Evolutionary conservation across 192 early-diverging fungal species (phyloP).

Genomic region (Mortierella alpina): DNA sequence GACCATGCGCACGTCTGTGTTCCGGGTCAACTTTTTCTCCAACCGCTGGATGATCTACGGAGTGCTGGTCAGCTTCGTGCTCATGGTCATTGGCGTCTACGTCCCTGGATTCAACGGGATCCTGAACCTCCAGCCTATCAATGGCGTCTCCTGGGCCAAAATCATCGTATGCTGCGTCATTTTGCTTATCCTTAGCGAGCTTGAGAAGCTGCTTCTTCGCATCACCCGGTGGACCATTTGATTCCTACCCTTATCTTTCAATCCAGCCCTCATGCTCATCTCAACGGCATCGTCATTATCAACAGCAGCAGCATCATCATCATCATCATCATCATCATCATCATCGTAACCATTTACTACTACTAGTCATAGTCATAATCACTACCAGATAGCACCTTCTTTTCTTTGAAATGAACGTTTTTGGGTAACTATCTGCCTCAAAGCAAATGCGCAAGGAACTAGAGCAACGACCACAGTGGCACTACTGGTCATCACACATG

Average conservation of each 20-base stretch:
- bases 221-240: slow-evolving; percentile 20
- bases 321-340: neutral
- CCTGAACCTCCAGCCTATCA: slow-evolving; percentile 53
- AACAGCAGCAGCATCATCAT: neutral
- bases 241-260: neutral
- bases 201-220: slow-evolving; percentile 63
- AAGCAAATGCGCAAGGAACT: too few relatives aligned
- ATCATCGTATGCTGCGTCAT: slow-evolving; percentile 65
- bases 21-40: slow-evolving; percentile 78
- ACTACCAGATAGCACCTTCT: too few relatives aligned
- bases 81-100: slow-evolving; percentile 82
- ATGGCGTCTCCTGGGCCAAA: slow-evolving; percentile 70
- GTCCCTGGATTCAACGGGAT: slow-evolving; percentile 67
- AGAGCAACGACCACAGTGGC: too few relatives aligned
- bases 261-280: neutral
- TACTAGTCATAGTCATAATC: too few relatives aligned
- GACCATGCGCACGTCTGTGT: slow-evolving; percentile 75
- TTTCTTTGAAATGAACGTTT: too few relatives aligned
- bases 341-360: too few relatives aligned
- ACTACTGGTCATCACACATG: too few relatives aligned
- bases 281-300: neutral
- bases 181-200: slow-evolving; percentile 69
- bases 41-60: slow-evolving; percentile 87
- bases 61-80: slow-evolving; percentile 73
- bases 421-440: too few relatives aligned